These are phyloP conservation scores for Talaromyces verruculosus DNA, from an alignment of 2,329 filamentous ascomycete genomes.

Conservation along the genomic window DNA sequence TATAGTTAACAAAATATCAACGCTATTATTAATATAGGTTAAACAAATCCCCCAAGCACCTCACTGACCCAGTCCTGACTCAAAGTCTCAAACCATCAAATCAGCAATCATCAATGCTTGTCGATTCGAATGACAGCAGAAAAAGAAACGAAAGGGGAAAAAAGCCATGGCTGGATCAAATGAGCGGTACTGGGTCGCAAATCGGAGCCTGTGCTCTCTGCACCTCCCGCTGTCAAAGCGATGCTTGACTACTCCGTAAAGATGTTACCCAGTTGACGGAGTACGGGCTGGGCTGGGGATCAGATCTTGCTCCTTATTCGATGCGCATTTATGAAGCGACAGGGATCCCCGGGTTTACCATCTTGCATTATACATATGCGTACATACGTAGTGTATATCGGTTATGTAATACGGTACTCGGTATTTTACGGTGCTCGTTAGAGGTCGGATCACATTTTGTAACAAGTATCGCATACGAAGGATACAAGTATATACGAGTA, in stretches of 20 bases:
- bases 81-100: not conserved
- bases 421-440: not conserved
- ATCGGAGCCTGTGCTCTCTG: slow-evolving; percentile 2
- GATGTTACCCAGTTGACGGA: not conserved
- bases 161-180: slow-evolving; percentile 6
- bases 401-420: not conserved
- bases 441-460: not conserved
- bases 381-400: not conserved
- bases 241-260: not conserved
- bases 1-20: not conserved
- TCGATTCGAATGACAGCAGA: not conserved
- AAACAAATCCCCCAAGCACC: not conserved
- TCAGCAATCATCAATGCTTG: not conserved
- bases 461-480: not conserved
- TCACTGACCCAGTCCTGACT: not conserved
- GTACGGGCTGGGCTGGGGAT: not conserved
- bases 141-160: slow-evolving; percentile 1
- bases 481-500: not conserved
- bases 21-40: not conserved
- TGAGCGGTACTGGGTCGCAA: not conserved
- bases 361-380: not conserved
- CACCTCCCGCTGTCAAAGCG: not conserved
- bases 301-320: not conserved
- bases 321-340: not conserved
- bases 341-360: not conserved